Evolutionary conservation across 805 yeast genomes (phyloP).

Genomic region (Nakazawaea holstii): DNA sequence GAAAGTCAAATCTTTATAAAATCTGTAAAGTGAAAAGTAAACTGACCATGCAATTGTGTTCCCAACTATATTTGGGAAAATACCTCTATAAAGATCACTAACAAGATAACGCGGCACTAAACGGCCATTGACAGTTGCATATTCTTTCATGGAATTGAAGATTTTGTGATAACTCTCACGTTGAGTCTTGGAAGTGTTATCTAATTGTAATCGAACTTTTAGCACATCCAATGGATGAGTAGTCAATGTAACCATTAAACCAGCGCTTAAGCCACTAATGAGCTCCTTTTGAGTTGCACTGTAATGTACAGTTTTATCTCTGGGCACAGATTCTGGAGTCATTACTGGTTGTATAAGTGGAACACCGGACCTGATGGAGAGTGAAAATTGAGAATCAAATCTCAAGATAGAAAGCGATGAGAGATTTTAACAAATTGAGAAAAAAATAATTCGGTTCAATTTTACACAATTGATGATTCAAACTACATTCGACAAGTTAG

Average conservation of each 20-base stretch:
- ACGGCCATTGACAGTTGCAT: slow-evolving; percentile 11
- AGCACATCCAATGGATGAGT: slow-evolving; percentile 89
- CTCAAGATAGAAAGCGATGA: no score
- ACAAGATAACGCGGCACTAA: slow-evolving; percentile 12
- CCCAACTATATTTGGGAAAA: slow-evolving; percentile 76
- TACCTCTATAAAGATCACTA: slow-evolving; percentile 60
- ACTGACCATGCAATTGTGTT: slow-evolving; percentile 86
- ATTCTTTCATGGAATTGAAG: slow-evolving; percentile 13
- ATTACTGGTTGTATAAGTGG: background rate
- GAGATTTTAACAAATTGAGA: no score
- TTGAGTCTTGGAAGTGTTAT: slow-evolving; percentile 27
- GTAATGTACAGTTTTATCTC: background rate
- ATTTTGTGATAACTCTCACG: slow-evolving; percentile 21
- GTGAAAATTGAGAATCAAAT: no score
- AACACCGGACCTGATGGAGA: no score
- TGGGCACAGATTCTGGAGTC: background rate
- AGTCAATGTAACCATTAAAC: slow-evolving; percentile 68
- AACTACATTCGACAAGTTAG: no score
- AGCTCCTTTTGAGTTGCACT: slow-evolving; percentile 42
- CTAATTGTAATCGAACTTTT: slow-evolving; percentile 77
- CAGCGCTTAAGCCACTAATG: slow-evolving; percentile 74
- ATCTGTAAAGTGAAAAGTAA: slow-evolving; percentile 75
- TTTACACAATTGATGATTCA: no score
- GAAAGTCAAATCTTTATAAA: slow-evolving; percentile 39
- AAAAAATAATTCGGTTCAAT: no score